A percentile compares a stretch with the other conserved stretches of the same genome.
These are phyloP conservation scores for Dichotomocladium elegans DNA, from an alignment of 371 early-diverging fungal genomes.

Conservation along the genomic window DNA sequence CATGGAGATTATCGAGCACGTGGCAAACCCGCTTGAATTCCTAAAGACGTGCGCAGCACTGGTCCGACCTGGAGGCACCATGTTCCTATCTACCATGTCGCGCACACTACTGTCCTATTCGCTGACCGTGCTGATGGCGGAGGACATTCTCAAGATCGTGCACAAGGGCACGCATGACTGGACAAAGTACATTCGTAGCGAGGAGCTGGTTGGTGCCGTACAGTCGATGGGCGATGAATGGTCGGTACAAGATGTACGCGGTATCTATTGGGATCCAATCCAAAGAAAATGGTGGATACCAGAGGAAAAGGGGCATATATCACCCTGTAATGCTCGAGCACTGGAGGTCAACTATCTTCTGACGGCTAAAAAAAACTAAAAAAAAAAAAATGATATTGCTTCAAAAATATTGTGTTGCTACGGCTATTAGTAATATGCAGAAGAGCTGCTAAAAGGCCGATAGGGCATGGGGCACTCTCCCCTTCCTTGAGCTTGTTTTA, in stretches of 20 bases:
- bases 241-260: constrained; percentile 41
- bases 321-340: constrained; percentile 30
- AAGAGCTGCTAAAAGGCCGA: too few species aligned
- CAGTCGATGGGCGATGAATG: constrained; percentile 35
- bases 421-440: not conserved
- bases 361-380: constrained; percentile 28
- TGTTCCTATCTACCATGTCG: constrained; percentile 91
- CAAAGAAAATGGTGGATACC: constrained; percentile 33
- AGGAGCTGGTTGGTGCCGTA: constrained; percentile 18
- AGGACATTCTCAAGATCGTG: constrained; percentile 76
- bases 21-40: constrained; percentile 71
- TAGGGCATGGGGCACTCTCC: too few species aligned
- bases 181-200: constrained; percentile 70
- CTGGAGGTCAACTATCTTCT: constrained; percentile 48
- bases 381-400: not conserved
- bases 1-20: constrained; percentile 94
- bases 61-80: constrained; percentile 62
- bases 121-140: constrained; percentile 83
- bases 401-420: not conserved
- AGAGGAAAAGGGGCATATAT: constrained; percentile 27
- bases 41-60: constrained; percentile 62
- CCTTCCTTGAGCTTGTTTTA: too few species aligned
- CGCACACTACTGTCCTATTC: constrained; percentile 75
- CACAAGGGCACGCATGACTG: constrained; percentile 88
- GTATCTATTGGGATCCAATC: constrained; percentile 45